phyloP scores from a whole-genome alignment of 257 asterid species.

The Paraleonurus japonicus region DNA sequence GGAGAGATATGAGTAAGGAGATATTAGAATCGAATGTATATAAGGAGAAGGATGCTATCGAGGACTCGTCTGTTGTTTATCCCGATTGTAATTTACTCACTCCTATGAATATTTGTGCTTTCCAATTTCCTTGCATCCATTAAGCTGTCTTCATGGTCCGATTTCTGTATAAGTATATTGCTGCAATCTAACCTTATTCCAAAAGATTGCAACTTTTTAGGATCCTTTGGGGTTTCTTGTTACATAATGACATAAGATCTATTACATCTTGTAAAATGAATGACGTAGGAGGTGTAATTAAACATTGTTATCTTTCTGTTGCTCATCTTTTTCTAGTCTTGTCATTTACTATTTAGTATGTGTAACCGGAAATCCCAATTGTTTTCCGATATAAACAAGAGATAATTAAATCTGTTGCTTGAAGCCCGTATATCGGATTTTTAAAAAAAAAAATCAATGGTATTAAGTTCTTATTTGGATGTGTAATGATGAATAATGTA shows the following conservation, averaged over 20 bases:
- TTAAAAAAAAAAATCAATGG: not conserved
- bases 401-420: too few relatives aligned
- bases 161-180: not conserved
- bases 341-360: too few relatives aligned
- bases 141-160: not conserved
- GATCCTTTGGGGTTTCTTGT: not conserved
- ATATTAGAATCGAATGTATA: constrained; percentile 86
- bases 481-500: not conserved
- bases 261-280: not conserved
- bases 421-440: not conserved
- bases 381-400: not conserved
- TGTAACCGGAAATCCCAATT: too few relatives aligned
- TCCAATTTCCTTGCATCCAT: not conserved
- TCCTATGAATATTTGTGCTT: not conserved
- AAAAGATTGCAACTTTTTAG: not conserved
- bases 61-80: constrained; percentile 64
- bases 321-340: not conserved
- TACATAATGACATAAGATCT: not conserved
- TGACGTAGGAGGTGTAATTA: not conserved
- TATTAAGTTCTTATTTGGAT: not conserved
- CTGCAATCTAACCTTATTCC: not conserved
- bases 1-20: constrained; percentile 85
- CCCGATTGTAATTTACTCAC: constrained; percentile 73
- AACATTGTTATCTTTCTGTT: not conserved
- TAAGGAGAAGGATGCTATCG: constrained; percentile 59